Evolutionary conservation across 192 early-diverging fungal genomes (phyloP), one percentile per base, ranked within the genome.

Genomic region (Coemansia sp.): DNA sequence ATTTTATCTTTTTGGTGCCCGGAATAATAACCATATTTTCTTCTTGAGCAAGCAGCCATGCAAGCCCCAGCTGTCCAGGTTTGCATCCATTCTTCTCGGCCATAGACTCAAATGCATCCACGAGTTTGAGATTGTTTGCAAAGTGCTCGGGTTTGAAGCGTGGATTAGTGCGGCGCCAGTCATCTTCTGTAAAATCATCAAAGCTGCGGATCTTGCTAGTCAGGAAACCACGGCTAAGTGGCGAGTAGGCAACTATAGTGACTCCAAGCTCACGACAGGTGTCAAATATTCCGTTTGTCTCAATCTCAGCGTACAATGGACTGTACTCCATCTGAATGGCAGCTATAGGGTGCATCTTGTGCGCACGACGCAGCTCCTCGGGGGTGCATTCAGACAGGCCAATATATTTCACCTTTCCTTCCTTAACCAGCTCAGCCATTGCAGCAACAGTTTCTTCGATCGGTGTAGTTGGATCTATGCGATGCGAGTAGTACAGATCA

Each of bases 231-330:
- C 87, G 84, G 5, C 90, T 90, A 10, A 93, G 65, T 3, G 90
- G 90, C 10, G 90, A 88, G 62, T 91, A 89, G 2, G 94, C 89
- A 36, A 95, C 77, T 10, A 91, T 69, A 15, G 85, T 89, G 49
- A 94, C 80, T 41, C 90, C 89, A 4, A 93, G 83, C 66, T 91
- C 89, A 56, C 89, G 85, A 70, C 91, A 92, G 15, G 88, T 73
- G 37, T 87, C 82, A 19, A 92, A 83, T 26, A 92, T 62, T 1
- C 88, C 91, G 51, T 89, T 84, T 5, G 72, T 85, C 73, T 91
- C 88, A n/a, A 90, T 88, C 45, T 87, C 78, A 10, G 81, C 74
- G 8, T 86, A 78, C 81, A 90, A 85, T 5, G 89, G 82, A 47
- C 84, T 80, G 61, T 80, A 80, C 57, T 80, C 70, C 13, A 75